phyloP scores from a whole-genome alignment of 2,329 filamentous ascomycete species.

The Cladosporium phlei region DNA sequence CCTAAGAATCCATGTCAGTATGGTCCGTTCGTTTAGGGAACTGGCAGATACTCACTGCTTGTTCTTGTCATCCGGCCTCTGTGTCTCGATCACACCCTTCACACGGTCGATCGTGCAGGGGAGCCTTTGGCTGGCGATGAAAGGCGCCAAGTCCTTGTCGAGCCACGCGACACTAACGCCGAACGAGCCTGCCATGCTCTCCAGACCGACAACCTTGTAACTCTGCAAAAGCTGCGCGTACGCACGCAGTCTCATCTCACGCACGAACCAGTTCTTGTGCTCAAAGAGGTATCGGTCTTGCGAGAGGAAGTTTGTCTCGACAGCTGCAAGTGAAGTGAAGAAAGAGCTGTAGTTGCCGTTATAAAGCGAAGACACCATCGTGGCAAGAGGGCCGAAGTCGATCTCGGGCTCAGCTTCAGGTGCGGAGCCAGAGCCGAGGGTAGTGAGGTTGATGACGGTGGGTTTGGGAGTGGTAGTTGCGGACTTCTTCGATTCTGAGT shows the following conservation, averaged over 20 bases:
- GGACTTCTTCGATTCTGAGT: constrained; percentile 27
- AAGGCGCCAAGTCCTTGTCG: constrained; percentile 91
- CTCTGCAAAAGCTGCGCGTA: constrained; percentile 97
- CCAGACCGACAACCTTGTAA: constrained; percentile 92
- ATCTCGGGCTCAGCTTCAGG: constrained; percentile 64
- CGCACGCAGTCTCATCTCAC: constrained; percentile 93
- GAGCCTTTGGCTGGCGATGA: constrained; percentile 91
- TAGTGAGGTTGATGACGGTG: constrained; percentile 83
- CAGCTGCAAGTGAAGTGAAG: constrained; percentile 81
- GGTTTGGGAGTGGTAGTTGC: constrained; percentile 45
- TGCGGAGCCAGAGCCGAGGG: constrained; percentile 60
- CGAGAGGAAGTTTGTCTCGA: constrained; percentile 89
- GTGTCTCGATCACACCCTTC: constrained; percentile 95
- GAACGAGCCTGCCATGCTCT: constrained; percentile 96
- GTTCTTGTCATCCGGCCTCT: constrained; percentile 97
- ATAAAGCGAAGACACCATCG: constrained; percentile 87
- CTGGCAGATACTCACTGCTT: constrained; percentile 60
- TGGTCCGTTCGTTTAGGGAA: too few relatives aligned
- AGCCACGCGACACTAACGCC: constrained; percentile 95
- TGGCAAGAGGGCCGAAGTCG: constrained; percentile 83
- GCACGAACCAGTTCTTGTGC: constrained; percentile 94
- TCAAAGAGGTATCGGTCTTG: constrained; percentile 94
- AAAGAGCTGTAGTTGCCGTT: constrained; percentile 90
- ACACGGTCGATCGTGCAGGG: constrained; percentile 97
- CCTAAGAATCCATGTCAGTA: too few relatives aligned